Evolutionary conservation across 345 rosid species (phyloP).

Genomic region (Heritiera fomes): DNA sequence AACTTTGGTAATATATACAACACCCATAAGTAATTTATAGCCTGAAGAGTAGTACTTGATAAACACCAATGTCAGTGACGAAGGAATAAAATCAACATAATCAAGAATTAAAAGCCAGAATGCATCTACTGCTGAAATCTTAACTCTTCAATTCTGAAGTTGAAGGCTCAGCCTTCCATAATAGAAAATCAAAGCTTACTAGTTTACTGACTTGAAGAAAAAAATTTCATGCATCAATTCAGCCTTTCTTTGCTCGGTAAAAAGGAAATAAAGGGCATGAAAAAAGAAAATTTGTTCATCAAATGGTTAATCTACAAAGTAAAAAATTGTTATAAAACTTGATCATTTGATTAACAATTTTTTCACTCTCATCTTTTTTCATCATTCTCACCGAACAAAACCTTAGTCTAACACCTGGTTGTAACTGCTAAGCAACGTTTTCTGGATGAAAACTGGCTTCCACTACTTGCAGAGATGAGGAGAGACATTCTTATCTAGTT

Average conservation of each 20-base stretch:
- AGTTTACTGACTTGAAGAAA: neutral
- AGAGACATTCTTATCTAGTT: constrained; percentile 5
- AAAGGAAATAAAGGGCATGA: too few relatives aligned
- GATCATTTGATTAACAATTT: too few relatives aligned
- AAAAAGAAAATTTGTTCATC: too few relatives aligned
- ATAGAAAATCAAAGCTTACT: neutral
- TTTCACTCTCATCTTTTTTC: too few relatives aligned
- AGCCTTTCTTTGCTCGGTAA: too few relatives aligned
- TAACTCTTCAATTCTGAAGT: neutral
- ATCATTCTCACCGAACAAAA: too few relatives aligned
- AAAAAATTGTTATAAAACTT: too few relatives aligned
- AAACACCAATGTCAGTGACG: neutral
- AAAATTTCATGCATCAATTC: neutral
- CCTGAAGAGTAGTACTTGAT: neutral
- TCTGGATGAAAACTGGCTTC: neutral
- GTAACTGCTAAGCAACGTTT: neutral
- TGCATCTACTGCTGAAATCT: too few relatives aligned
- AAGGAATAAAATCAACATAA: neutral
- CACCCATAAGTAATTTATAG: too few relatives aligned
- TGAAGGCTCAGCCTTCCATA: too few relatives aligned
- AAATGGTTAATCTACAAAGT: too few relatives aligned
- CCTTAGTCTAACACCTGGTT: neutral
- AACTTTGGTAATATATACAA: too few relatives aligned
- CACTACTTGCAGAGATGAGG: neutral
- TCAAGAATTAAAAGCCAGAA: neutral